Evolutionary conservation across 2,329 filamentous ascomycete genomes (phyloP).

Genomic region (Nigrograna mackinnonii): DNA sequence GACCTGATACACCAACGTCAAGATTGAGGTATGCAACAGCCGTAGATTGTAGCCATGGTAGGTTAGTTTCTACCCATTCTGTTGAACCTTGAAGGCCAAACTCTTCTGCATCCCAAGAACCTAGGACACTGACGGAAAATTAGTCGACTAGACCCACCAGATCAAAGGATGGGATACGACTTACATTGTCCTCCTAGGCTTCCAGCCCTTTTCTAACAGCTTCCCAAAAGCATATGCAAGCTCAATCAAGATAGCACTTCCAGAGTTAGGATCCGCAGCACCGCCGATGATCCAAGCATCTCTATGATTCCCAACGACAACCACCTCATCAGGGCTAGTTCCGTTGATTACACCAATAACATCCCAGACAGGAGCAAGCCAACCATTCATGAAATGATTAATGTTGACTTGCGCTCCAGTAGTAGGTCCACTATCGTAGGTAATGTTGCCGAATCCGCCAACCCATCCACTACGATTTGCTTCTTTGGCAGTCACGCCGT

Average conservation of each 20-base stretch:
- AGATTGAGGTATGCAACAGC: constrained; percentile 27
- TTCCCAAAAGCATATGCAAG: constrained; percentile 49
- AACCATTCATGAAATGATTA: constrained; percentile 74
- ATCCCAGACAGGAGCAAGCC: constrained; percentile 79
- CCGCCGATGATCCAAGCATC: constrained; percentile 55
- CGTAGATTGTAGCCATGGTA: constrained; percentile 25
- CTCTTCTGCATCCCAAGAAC: constrained; percentile 25
- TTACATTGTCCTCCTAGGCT: constrained; percentile 47
- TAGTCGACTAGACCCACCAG: too few relatives aligned
- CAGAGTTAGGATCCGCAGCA: constrained; percentile 52
- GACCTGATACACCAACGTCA: constrained; percentile 21
- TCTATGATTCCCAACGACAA: constrained; percentile 53
- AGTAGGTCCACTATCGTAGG: constrained; percentile 45
- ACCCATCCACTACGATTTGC: constrained; percentile 37
- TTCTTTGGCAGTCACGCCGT: constrained; percentile 31
- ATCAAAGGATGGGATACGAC: too few relatives aligned
- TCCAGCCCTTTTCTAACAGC: constrained; percentile 50
- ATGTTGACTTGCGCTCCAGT: constrained; percentile 50
- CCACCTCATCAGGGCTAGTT: constrained; percentile 57
- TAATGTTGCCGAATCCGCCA: constrained; percentile 32
- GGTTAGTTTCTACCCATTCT: constrained; percentile 38
- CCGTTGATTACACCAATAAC: constrained; percentile 67
- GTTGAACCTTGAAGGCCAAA: constrained; percentile 43
- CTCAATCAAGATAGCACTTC: constrained; percentile 49
- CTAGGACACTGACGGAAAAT: constrained; percentile 11